A percentile compares a stretch with the other conserved stretches of the same genome.
Evolutionary conservation across 2,329 filamentous ascomycete species (phyloP).

Genomic region (Xylariaceae sp.): DNA sequence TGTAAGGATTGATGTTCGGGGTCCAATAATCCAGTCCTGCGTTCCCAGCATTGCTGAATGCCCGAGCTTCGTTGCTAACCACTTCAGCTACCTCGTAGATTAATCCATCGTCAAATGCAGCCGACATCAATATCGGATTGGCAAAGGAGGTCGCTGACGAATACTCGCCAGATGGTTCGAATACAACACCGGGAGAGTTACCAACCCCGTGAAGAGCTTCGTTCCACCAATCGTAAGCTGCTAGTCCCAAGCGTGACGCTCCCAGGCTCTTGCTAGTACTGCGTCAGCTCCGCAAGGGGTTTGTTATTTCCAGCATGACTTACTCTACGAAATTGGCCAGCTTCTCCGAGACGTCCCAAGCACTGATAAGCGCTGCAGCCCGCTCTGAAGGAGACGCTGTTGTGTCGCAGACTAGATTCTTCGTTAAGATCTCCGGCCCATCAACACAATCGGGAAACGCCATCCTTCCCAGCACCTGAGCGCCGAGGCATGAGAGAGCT

Average conservation of each 20-base stretch:
- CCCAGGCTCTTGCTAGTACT: constrained; percentile 44
- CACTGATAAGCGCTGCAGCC: constrained; percentile 36
- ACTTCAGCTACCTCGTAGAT: constrained; percentile 31
- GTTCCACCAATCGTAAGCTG: constrained; percentile 63
- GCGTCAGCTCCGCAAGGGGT: constrained; percentile 10
- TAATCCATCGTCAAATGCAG: constrained; percentile 39
- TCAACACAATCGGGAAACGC: constrained; percentile 38
- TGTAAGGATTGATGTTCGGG: constrained; percentile 36
- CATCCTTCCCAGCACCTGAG: constrained; percentile 19
- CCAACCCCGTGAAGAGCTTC: constrained; percentile 67
- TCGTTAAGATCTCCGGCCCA: constrained; percentile 35
- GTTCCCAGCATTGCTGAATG: constrained; percentile 36
- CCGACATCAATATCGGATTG: constrained; percentile 36
- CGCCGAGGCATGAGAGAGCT: constrained; percentile 19
- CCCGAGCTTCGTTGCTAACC: constrained; percentile 38
- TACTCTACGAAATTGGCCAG: constrained; percentile 39
- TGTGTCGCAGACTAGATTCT: constrained; percentile 39
- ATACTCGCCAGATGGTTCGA: constrained; percentile 30
- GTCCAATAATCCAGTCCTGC: constrained; percentile 36
- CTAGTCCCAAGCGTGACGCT: constrained; percentile 57
- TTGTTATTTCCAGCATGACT: constrained; percentile 4
- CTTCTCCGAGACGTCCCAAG: constrained; percentile 40
- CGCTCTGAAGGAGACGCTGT: constrained; percentile 34
- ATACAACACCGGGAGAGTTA: constrained; percentile 47
- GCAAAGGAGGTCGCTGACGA: constrained; percentile 38